Evolutionary conservation across 1,139 yeast species (phyloP).

Genomic region (Candida smagusa): DNA sequence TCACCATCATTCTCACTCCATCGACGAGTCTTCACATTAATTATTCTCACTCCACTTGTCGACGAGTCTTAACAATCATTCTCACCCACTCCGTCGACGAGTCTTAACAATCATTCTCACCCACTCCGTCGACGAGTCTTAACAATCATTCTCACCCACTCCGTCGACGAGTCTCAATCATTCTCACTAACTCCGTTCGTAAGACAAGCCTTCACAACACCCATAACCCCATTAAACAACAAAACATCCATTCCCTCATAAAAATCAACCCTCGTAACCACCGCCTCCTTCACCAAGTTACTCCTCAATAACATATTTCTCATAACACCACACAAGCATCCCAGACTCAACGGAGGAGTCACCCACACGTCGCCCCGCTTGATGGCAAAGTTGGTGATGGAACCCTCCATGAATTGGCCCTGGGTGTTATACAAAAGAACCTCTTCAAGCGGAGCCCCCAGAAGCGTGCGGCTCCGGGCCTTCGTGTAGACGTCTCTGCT

Average conservation of each 20-base stretch:
- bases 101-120: no score
- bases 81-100: no score
- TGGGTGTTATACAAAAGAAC: slow-evolving; percentile 66
- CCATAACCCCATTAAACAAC: slow-evolving; percentile 79
- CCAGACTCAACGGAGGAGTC: slow-evolving; percentile 74
- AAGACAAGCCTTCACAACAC: slow-evolving; percentile 59
- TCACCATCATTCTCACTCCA: no score
- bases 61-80: no score
- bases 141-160: no score
- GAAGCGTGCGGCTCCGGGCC: slow-evolving; percentile 54
- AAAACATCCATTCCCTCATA: slow-evolving; percentile 63
- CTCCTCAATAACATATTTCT: slow-evolving; percentile 62
- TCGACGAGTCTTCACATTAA: no score
- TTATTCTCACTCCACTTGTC: no score
- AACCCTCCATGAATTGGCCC: slow-evolving; percentile 72
- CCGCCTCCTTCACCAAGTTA: slow-evolving; percentile 54
- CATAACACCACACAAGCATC: slow-evolving; percentile 85
- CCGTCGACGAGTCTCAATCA: no score
- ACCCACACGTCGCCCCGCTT: slow-evolving; percentile 56
- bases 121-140: no score
- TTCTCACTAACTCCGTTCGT: no score
- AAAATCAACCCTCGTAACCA: slow-evolving; percentile 43
- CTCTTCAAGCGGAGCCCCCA: slow-evolving; percentile 51
- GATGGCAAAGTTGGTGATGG: slow-evolving; percentile 79
- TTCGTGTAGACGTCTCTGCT: slow-evolving; percentile 57